Conservation (phyloP, 495 filamentous ascomycete genomes). For the Hypomontagnella submonticulosa region DNA sequence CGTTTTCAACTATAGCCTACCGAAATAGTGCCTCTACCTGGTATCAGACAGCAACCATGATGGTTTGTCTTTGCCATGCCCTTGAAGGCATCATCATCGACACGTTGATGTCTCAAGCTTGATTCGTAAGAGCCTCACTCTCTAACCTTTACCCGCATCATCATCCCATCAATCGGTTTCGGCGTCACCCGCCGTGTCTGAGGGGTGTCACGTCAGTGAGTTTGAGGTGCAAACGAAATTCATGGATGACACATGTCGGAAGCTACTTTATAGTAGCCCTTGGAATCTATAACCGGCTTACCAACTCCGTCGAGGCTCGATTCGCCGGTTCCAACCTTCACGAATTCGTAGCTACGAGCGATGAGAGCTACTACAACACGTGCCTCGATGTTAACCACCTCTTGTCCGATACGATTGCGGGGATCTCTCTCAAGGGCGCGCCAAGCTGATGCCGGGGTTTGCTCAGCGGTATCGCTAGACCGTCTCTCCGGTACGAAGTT, state of each 20-base stretch:
- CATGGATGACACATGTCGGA: conserved; percentile 61
- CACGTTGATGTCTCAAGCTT: too few species aligned
- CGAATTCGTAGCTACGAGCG: conserved; percentile 55
- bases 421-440: conserved; percentile 66
- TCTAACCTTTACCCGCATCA: conserved; percentile 45
- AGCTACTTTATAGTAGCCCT: conserved; percentile 55
- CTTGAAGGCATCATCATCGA: too few species aligned
- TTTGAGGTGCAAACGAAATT: conserved; percentile 42
- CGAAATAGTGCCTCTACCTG: too few species aligned
- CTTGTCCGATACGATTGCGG: conserved; percentile 67
- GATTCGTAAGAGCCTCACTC: not conserved
- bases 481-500: conserved; percentile 71
- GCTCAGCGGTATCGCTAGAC: conserved; percentile 45
- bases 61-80: too few species aligned
- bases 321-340: conserved; percentile 58
- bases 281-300: conserved; percentile 47
- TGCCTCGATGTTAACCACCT: conserved; percentile 59
- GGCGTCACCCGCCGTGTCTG: conserved; percentile 52
- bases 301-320: conserved; percentile 20
- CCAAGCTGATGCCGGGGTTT: conserved; percentile 55
- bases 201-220: not conserved
- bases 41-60: too few species aligned
- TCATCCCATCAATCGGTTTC: conserved; percentile 51
- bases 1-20: too few species aligned
- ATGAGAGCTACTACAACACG: conserved; percentile 52